Conservation (phyloP, 148 eudicot species). For the Arctostaphylos glauca region DNA sequence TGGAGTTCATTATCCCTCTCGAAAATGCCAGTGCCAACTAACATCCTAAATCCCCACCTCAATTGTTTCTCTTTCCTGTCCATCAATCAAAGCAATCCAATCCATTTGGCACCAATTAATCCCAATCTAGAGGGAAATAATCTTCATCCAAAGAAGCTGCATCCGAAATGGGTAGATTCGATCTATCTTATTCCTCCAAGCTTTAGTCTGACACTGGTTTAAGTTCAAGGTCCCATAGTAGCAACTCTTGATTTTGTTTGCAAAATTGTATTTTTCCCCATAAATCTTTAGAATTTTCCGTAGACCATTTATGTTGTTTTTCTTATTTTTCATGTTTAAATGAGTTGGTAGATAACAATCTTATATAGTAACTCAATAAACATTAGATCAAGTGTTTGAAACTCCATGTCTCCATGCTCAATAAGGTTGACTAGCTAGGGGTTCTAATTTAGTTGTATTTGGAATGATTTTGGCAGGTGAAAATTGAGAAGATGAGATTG, state of each 20-base stretch:
- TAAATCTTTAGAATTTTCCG: not conserved
- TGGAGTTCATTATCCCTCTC: too few relatives aligned
- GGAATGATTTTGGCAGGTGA: constrained; percentile 49
- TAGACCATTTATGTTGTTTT: not conserved
- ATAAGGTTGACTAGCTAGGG: not conserved
- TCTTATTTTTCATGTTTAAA: not conserved
- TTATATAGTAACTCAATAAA: not conserved
- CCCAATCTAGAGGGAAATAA: too few relatives aligned
- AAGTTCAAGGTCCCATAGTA: not conserved
- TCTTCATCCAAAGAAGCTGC: too few relatives aligned
- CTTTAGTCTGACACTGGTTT: not conserved
- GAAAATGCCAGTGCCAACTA: too few relatives aligned
- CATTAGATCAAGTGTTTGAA: not conserved
- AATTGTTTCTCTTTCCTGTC: too few relatives aligned
- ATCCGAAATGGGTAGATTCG: too few relatives aligned
- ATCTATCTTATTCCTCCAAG: too few relatives aligned
- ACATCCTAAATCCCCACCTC: too few relatives aligned
- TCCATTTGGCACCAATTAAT: too few relatives aligned
- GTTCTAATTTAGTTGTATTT: not conserved
- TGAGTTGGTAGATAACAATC: not conserved
- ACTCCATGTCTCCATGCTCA: not conserved
- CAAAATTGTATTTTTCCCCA: not conserved
- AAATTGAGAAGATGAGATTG: constrained; percentile 82
- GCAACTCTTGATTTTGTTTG: not conserved
- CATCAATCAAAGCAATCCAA: too few relatives aligned